These are phyloP conservation scores for Pythium grandisporangium DNA, from an alignment of 352 stramenopile genomes.

Conservation along the genomic window DNA sequence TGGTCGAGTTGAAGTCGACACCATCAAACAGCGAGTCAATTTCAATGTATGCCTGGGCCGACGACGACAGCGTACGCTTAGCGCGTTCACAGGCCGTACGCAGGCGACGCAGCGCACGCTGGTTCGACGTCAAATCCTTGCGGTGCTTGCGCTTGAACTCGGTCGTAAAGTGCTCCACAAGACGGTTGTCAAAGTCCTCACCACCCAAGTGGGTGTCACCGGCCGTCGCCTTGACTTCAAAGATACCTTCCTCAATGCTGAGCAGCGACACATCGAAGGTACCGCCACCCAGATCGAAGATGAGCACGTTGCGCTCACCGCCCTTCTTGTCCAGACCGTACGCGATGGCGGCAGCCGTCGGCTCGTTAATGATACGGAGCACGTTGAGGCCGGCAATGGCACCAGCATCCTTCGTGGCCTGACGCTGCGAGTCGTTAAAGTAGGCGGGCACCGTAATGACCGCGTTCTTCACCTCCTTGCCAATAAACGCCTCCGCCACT, in stretches of 20 bases:
- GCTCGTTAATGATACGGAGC: constrained; percentile 88
- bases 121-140: constrained; percentile 86
- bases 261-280: constrained; percentile 93
- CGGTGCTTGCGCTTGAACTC: constrained; percentile 90
- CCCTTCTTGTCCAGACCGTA: constrained; percentile 96
- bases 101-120: constrained; percentile 86
- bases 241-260: constrained; percentile 94
- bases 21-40: constrained; percentile 92
- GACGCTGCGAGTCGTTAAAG: constrained; percentile 19
- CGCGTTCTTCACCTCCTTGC: constrained; percentile 16
- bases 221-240: constrained; percentile 93
- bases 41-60: constrained; percentile 90
- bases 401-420: constrained; percentile 18
- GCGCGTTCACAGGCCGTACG: constrained; percentile 91
- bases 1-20: constrained; percentile 91
- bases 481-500: constrained; percentile 21
- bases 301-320: constrained; percentile 91
- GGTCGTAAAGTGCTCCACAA: constrained; percentile 90
- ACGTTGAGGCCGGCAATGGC: constrained; percentile 18
- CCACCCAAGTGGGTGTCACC: constrained; percentile 92
- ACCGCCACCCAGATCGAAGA: constrained; percentile 95
- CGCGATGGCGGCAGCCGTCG: constrained; percentile 89
- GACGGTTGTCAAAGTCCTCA: constrained; percentile 93
- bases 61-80: constrained; percentile 91
- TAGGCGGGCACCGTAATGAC: constrained; percentile 17